Evolutionary conservation across 345 rosid genomes (phyloP), one percentile per base, ranked within the genome.

Genomic region (Dipteronia dyeriana): DNA sequence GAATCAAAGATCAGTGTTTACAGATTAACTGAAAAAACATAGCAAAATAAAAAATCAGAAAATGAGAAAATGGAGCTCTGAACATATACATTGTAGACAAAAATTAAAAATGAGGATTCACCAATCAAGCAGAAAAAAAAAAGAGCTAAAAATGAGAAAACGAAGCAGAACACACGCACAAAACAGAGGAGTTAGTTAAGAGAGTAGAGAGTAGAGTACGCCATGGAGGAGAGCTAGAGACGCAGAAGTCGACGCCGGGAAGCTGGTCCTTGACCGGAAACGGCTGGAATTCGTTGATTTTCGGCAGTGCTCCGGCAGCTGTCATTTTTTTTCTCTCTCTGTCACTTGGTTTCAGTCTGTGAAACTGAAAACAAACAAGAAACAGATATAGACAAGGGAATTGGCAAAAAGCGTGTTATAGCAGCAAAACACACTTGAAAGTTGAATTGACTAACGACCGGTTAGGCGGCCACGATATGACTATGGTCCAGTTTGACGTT

Each of bases 181-280:
- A 34, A 5, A 62, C 14, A 63, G 54, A 41, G 54, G 6, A 26
- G 54, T 5, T 0, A 20, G 9, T 38, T 1, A 20, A 34, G 11
- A 4, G 9, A 25, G 7, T 12, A 61, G 13, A 38, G 19, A 31
- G 56, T 66, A 54, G 54, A 20, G 64, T 87, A 95, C 98, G 84
- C 99, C 99, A 95, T 22, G 87, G 53, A 51, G 99, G 99, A 79
- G 85, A 79, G 81, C 98, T 95, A 66, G 91, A 84, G 63, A 92
- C 82, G 81, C 98, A 93, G 78, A 70, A 83, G 43, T 92, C 96
- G 38, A 95, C 85, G 68, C 94, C 97, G 2, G 98, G 98, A 43
- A 92, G 98, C 88, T 95, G 98, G 65, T 90, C 95, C 79, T 88
- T 93, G 60, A 89, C 79, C 1, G 99, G 99, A 82, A 86, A 88